Base-by-base conservation (phyloP, 2,329 filamentous ascomycete genomes). In the Hymenoscyphus albidus region DNA sequence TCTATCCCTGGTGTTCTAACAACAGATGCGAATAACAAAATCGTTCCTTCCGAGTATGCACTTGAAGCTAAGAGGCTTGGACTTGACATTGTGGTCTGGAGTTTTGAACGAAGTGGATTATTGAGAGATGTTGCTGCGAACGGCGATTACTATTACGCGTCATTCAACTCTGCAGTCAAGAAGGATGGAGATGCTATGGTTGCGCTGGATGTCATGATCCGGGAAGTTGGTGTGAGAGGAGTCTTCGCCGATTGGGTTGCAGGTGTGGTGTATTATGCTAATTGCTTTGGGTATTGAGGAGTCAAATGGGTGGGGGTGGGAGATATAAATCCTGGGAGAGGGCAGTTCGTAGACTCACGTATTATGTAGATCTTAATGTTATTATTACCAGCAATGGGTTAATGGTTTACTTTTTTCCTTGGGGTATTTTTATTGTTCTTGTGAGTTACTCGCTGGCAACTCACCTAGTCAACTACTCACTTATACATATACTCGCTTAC, bases 21-120 rank as follows among this genome's bases (percentile, higher is more conserved):
- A 10, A 59, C 61, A 5, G 61, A 63, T 18, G 27, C 40, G 1
- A 65, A 67, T 27, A 64, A 66, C 31, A 68, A 66, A 22, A 70
- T 70, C 54, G 59, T 70, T 12, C 69, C 69, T 2, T 62, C 56
- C 5, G 40, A 38, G 7, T 70, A 70, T 54, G 67, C 69, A 14
- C 62, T 57, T 5, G 63, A 62, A 5, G 67, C 66, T 1, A 65
- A 67, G 31, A 12, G 51, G 6, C 62, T 64, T 1, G 67, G 67
- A 9, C 55, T 70, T 10, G 67, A 69, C 22, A 68, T 70, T 31
- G 62, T 70, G 32, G 59, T 66, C 1, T 70, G 67, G 67, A 69
- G 64, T 32, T 67, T 69, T 57, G 69, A 70, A 61, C 58, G 69
- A 13, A 65, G 61, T 2, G 69, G 69, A 12, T 31, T 56, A 13